Conservation (phyloP, 1,284 basidiomycete species). For the Ganoderma multipileum region DNA sequence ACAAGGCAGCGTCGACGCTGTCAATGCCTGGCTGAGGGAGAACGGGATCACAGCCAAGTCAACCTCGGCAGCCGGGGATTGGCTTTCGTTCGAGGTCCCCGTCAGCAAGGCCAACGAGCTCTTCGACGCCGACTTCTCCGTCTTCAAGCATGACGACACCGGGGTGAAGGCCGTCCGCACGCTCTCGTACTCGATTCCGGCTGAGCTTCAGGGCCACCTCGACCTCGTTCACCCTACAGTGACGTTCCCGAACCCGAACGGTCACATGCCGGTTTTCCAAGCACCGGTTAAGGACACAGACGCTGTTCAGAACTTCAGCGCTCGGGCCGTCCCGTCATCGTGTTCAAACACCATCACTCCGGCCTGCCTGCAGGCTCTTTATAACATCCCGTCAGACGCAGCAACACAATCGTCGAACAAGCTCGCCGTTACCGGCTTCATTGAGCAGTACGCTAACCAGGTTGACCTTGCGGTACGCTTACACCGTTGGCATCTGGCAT, state of each 20-base stretch:
- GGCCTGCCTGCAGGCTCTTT: conserved; percentile 58
- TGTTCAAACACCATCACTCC: conserved; percentile 58
- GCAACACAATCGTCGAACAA: conserved; percentile 50
- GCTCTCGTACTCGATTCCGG: conserved; percentile 51
- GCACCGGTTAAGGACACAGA: conserved; percentile 17
- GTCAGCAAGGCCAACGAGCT: conserved; percentile 48
- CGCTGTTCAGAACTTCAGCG: conserved; percentile 23
- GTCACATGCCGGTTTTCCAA: conserved; percentile 27
- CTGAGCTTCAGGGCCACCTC: conserved; percentile 44
- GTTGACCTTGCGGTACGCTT: conserved; percentile 50
- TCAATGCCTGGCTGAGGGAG: conserved; percentile 46
- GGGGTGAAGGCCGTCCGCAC: conserved; percentile 44
- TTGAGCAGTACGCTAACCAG: conserved; percentile 57
- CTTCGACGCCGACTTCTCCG: conserved; percentile 47
- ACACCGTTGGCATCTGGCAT: background rate
- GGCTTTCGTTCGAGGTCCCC: conserved; percentile 47
- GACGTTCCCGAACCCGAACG: conserved; percentile 36
- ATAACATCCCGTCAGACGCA: conserved; percentile 55
- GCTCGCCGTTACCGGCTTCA: conserved; percentile 63
- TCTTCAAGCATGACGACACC: conserved; percentile 45
- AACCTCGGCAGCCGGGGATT: conserved; percentile 47
- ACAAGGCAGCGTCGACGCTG: conserved; percentile 42
- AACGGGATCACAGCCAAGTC: conserved; percentile 43
- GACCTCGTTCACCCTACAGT: conserved; percentile 51
- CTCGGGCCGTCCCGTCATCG: conserved; percentile 28